These are phyloP conservation scores for Suhomyces wounanorum DNA, from an alignment of 1,139 yeast species.

Conservation along the genomic window DNA sequence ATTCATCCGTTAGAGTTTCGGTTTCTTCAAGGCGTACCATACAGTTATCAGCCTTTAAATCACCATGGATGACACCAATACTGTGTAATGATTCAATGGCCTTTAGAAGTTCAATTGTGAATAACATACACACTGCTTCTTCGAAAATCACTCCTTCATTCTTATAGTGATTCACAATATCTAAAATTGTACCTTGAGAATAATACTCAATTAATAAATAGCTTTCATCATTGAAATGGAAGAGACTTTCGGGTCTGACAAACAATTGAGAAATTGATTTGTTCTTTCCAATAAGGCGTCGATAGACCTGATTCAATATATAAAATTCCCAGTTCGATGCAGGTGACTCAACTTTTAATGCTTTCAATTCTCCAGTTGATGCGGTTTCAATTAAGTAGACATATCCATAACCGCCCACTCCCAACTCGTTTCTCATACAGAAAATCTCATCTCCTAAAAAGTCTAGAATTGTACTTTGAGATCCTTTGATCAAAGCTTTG, in stretches of 20 bases:
- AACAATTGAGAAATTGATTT: conserved; percentile 30
- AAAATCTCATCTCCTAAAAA: conserved; percentile 53
- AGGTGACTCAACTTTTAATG: conserved; percentile 75
- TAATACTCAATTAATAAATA: conserved; percentile 70
- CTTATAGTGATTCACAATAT: conserved; percentile 58
- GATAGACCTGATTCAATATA: conserved; percentile 58
- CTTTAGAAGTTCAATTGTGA: conserved; percentile 63
- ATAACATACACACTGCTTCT: conserved; percentile 64
- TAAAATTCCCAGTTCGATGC: conserved; percentile 83
- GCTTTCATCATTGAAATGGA: conserved; percentile 69
- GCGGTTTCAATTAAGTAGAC: conserved; percentile 76
- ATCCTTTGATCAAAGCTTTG: conserved; percentile 38
- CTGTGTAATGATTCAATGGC: conserved; percentile 64
- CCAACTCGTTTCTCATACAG: conserved; percentile 63
- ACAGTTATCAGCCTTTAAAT: conserved; percentile 83
- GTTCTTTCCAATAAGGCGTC: conserved; percentile 27
- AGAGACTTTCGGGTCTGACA: conserved; percentile 55
- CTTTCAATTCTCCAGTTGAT: conserved; percentile 53
- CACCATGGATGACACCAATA: conserved; percentile 77
- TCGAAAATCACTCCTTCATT: conserved; percentile 43
- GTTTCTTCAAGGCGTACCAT: conserved; percentile 57
- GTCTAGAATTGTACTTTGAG: conserved; percentile 46
- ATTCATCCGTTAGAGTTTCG: conserved; percentile 25
- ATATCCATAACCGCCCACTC: conserved; percentile 79
- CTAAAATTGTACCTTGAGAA: conserved; percentile 74